Base-by-base conservation (phyloP, 495 filamentous ascomycete genomes). In the Trypethelium eluteriae region DNA sequence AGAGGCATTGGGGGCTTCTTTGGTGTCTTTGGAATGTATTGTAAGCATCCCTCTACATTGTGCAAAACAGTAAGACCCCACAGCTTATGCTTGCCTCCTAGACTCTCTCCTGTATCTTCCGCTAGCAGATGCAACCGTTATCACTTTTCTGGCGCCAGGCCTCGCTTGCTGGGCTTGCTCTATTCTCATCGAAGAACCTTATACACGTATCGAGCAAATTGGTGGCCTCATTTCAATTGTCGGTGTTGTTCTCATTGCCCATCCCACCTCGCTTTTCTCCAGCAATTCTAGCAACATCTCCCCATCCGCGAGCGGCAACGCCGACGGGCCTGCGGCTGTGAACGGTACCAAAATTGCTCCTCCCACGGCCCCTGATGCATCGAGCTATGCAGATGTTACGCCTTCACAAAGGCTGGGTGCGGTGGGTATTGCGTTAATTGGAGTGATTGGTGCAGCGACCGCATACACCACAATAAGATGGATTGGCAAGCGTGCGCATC, bases 101-200 rank as follows among this genome's bases (percentile, higher is more conserved):
- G 86, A 90, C 72, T 93, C 90, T 2, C 85, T 96, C 5, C 83
- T 89, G 68, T 96, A 96, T 72, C 86, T 98, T 2, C 89, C 92
- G 1, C 81, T 98, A 0, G 88, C 91, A 4, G 93, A 98, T 71
- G 93, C 94, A 11, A 96, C 91, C 0, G 94, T 97, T 0, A 87
- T 98, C 56, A 96, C 91, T 56, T 98, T 97, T 72, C 83, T 98
- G 0, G 85, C 89, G 0, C 94, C 94, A 0, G 87, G 87, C 16
- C 81, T 96, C 2, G 82, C 90, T n/a, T 89, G 90, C 63, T 96
- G 90, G 73, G 86, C 86, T 11, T 96, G 92, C 74, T 89, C 88
- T 16, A 74, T 92, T 25, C 78, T 96, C 18, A 82, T 89, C 57
- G 79, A 81, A 34, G 89, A 96, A 70, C 88, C 89, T 0, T 97